Base-by-base conservation (phyloP, 129 eudicot genomes). In the Lonicera japonica region DNA sequence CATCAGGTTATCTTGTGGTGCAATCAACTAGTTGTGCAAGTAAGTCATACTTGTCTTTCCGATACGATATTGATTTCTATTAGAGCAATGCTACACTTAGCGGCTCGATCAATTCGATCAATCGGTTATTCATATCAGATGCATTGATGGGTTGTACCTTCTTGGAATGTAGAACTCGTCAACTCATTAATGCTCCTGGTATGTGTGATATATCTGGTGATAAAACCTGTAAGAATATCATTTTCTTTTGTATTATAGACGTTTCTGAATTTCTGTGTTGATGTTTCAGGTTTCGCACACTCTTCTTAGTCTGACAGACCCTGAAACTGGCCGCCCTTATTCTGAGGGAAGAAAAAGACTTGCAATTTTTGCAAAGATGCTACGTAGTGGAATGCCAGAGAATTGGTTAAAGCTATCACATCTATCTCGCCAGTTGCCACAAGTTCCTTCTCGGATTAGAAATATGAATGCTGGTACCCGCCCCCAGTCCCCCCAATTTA, bases 1-100 rank as follows among this genome's bases (percentile, higher is more conserved):
- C 99, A 94, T 81, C 99, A 94, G 70, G 92, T 84, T 80, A 94
- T 94, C 70, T 73, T 94, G 56, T 94, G 99, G 99, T 94, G 99
- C 70, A 94, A 94, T 83, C 96, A 94, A 80, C 81, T 94, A 5
- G 89, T 88, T 58, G 94, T 85, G 62, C 99, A 94, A 73, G 99
- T 94, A 79, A 85, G 87, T 74, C 21, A 40, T 74, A 39, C 51
- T 19, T 68, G 22, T 62, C 71, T 50, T 53, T 41, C 12, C 5
- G 19, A 63, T 57, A 56, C 17, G 20, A 56, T 69, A 55, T 52
- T 67, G 51, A 23, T 56, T 54, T 66, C 2, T 29, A 29, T 29
- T 56, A 45, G n/a, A n/a, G n/a, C n/a, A n/a, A n/a, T n/a, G n/a
- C n/a, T n/a, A n/a, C n/a, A n/a, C n/a, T n/a, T n/a, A n/a, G n/a